phyloP scores from a whole-genome alignment of 2,329 filamentous ascomycete genomes.

The Pseudogymnoascus sp. region DNA sequence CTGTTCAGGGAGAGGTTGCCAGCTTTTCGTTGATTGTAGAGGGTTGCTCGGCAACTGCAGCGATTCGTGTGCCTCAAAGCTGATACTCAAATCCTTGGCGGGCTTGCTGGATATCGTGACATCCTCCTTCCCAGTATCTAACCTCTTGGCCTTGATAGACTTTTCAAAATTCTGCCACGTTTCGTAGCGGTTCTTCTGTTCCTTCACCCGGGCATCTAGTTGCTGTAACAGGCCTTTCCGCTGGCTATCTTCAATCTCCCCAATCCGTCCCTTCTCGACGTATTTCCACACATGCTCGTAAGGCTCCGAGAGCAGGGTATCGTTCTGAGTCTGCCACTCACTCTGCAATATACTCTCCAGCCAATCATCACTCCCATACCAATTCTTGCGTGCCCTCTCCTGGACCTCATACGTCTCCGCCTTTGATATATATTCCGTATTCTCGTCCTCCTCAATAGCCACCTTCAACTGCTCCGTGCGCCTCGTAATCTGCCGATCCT shows the following conservation, averaged over 20 bases:
- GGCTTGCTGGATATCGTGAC: slow-evolving; percentile 2
- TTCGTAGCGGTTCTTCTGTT: slow-evolving; percentile 59
- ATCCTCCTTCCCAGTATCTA: slow-evolving; percentile 16
- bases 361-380: slow-evolving; percentile 71
- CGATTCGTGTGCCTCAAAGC: slow-evolving; percentile 44
- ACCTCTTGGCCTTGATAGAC: slow-evolving; percentile 24
- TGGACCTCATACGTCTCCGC: slow-evolving; percentile 42
- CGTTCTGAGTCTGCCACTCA: slow-evolving; percentile 47
- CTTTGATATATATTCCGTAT: slow-evolving; percentile 26
- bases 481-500: slow-evolving; percentile 49
- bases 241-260: slow-evolving; percentile 44
- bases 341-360: slow-evolving; percentile 63
- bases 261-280: slow-evolving; percentile 50
- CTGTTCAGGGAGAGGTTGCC: slow-evolving; percentile 25
- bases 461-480: slow-evolving; percentile 41
- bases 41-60: slow-evolving; percentile 27
- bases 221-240: slow-evolving; percentile 55
- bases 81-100: slow-evolving; percentile 39
- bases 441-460: slow-evolving; percentile 23
- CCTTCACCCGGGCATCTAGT: slow-evolving; percentile 57
- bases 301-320: slow-evolving; percentile 54
- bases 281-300: slow-evolving; percentile 67
- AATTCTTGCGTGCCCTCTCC: slow-evolving; percentile 59
- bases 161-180: slow-evolving; percentile 65
- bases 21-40: slow-evolving; percentile 7